A percentile compares a stretch with the other conserved stretches of the same genome.
phyloP scores from a whole-genome alignment of 306 rosid genomes.

The Ochetophila trinervis region DNA sequence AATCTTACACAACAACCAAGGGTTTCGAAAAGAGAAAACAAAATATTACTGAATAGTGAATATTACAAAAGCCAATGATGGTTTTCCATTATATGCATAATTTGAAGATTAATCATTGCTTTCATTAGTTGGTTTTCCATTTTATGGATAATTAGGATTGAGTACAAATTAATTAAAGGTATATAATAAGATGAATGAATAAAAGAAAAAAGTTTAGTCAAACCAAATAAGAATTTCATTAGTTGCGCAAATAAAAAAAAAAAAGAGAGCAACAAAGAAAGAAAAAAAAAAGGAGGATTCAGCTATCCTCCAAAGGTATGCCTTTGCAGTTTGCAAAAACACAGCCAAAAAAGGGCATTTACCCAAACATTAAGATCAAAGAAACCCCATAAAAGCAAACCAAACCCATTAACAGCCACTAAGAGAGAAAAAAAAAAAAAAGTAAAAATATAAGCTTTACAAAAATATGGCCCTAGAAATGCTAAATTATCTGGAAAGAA shows the following conservation, averaged over 20 bases:
- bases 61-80: too few species aligned
- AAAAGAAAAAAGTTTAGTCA: conserved; percentile 25
- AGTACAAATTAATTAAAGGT: not conserved
- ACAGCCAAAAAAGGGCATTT: not conserved
- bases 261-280: conserved; percentile 32
- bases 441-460: conserved; percentile 5
- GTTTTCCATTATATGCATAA: too few species aligned
- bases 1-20: not conserved
- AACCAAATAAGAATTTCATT: conserved; percentile 25
- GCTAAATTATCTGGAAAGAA: not conserved
- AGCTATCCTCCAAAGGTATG: conserved; percentile 25
- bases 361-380: conserved; percentile 2
- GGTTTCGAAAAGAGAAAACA: not conserved
- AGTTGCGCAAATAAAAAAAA: conserved; percentile 5
- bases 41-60: not conserved
- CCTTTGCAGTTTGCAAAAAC: conserved; percentile 9
- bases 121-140: too few species aligned
- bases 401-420: not conserved
- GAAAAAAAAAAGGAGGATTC: conserved; percentile 38
- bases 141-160: not conserved
- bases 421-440: not conserved
- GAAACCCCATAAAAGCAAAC: conserved; percentile 9
- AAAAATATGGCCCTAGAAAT: conserved; percentile 12
- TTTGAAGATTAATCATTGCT: too few species aligned
- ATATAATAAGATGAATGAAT: not conserved